phyloP scores from a whole-genome alignment of 148 eudicot genomes.

The Rhododendron williamsianum region DNA sequence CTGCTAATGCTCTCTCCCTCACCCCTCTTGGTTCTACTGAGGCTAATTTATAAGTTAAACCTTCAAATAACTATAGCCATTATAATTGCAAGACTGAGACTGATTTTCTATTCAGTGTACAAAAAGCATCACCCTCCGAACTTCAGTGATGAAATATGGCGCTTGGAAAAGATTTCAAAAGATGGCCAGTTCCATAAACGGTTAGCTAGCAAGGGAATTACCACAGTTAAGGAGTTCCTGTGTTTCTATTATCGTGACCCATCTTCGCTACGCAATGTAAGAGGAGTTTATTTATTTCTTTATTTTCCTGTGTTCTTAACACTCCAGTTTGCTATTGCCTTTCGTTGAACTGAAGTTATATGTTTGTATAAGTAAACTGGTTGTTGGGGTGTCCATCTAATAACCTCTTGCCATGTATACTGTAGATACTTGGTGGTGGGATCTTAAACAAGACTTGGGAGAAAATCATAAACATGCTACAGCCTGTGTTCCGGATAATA shows the following conservation, averaged over 20 bases:
- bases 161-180: constrained; percentile 62
- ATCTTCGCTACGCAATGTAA: constrained; percentile 44
- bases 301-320: background rate
- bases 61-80: background rate
- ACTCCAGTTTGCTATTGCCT: background rate
- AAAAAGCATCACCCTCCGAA: constrained; percentile 71
- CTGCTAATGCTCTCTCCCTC: background rate
- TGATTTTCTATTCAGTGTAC: constrained; percentile 50
- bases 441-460: constrained; percentile 43
- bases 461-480: constrained; percentile 41
- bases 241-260: constrained; percentile 32
- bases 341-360: background rate
- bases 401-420: background rate
- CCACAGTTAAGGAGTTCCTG: constrained; percentile 55
- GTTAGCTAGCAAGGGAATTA: constrained; percentile 37
- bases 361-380: background rate
- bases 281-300: background rate
- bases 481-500: constrained; percentile 35
- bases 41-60: background rate
- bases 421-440: constrained; percentile 34
- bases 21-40: background rate
- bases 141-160: constrained; percentile 74
- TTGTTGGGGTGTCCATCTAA: background rate
- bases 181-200: constrained; percentile 51
- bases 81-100: constrained; percentile 1